These are phyloP conservation scores for Amoebophrya sp. DNA, from an alignment of 169 alveolate species.

Conservation along the genomic window DNA sequence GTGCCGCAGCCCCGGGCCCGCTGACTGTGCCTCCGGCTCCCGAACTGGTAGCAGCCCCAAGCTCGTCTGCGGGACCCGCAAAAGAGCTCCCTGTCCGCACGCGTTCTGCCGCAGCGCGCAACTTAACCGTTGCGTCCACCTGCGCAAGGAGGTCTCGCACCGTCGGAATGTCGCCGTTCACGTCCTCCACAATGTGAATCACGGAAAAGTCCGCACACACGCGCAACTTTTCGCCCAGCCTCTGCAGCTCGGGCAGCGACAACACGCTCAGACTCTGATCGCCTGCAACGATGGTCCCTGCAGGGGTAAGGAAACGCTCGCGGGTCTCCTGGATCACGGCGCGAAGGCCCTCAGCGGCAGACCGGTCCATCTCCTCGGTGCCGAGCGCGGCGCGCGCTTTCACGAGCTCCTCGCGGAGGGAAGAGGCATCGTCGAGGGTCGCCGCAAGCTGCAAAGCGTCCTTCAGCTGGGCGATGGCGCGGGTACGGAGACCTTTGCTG, in stretches of 20 bases:
- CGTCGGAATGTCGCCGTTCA: not conserved
- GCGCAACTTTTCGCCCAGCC: not conserved
- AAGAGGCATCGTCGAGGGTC: not conserved
- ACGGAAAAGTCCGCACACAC: not conserved
- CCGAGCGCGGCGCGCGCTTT: not conserved
- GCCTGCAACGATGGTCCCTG: too few species aligned
- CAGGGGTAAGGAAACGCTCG: not conserved
- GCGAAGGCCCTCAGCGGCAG: not conserved
- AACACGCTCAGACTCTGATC: too few species aligned
- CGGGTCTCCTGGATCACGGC: not conserved
- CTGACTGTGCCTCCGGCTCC: too few species aligned
- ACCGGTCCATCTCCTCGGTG: not conserved
- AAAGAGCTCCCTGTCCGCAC: too few species aligned
- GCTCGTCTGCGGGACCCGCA: too few species aligned
- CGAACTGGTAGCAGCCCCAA: too few species aligned
- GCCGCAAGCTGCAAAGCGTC: not conserved
- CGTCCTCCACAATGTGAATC: not conserved
- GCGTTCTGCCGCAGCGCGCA: not conserved
- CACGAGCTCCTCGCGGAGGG: not conserved
- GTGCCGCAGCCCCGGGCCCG: too few species aligned
- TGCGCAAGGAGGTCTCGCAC: not conserved
- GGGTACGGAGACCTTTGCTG: not conserved
- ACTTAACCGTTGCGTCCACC: not conserved
- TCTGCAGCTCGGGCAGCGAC: not conserved
- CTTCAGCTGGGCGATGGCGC: not conserved